Conservation (phyloP, 495 filamentous ascomycete species). For the Sordaria brevicollis region DNA sequence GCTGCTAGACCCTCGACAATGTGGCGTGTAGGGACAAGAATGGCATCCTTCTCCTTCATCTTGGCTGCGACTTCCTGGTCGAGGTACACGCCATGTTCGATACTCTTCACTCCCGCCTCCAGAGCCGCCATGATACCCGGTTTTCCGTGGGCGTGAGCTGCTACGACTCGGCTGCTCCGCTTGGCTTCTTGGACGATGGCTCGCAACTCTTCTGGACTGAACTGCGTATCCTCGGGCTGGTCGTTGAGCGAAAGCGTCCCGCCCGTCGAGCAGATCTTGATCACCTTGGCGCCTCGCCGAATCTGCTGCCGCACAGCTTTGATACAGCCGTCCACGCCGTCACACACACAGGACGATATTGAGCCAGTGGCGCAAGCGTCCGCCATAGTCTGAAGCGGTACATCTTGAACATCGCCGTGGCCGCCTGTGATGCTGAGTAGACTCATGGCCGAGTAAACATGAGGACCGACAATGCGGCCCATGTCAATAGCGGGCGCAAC, state of each 20-base stretch:
- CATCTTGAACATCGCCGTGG: constrained; percentile 33
- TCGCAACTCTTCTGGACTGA: constrained; percentile 38
- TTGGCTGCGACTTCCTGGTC: constrained; percentile 37
- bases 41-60: constrained; percentile 34
- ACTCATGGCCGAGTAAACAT: constrained; percentile 33
- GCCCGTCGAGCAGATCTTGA: constrained; percentile 42
- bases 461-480: constrained; percentile 37
- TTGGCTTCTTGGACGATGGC: constrained; percentile 40
- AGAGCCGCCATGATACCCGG: constrained; percentile 40
- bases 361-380: constrained; percentile 12
- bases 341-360: constrained; percentile 15
- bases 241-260: constrained; percentile 37
- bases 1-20: constrained; percentile 28
- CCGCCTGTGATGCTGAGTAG: constrained; percentile 38
- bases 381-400: constrained; percentile 25
- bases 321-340: constrained; percentile 39
- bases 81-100: constrained; percentile 37
- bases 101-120: constrained; percentile 32
- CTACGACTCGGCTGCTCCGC: constrained; percentile 32
- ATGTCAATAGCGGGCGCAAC: constrained; percentile 32
- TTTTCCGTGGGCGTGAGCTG: constrained; percentile 42
- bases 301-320: constrained; percentile 38
- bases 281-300: constrained; percentile 37
- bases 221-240: constrained; percentile 36
- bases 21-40: constrained; percentile 35